A percentile compares a stretch with the other conserved stretches of the same genome.
Evolutionary conservation across 768 basidiomycete species (phyloP).

Genomic region (Phlebiopsis gigantea): DNA sequence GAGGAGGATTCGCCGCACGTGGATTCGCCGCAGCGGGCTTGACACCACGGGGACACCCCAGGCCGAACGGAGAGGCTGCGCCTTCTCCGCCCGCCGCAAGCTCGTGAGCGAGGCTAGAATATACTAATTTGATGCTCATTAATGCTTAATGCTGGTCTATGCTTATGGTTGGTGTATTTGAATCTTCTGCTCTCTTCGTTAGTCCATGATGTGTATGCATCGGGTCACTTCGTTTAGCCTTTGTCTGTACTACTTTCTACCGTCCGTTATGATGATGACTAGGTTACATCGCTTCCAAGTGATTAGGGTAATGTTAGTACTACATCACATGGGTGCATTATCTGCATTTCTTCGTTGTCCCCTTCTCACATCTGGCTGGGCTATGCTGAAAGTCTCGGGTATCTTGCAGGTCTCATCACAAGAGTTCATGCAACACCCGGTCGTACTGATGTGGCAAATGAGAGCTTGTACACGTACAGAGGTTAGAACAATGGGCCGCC

Average conservation of each 20-base stretch:
- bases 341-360: neutral
- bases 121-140: constrained; percentile 1
- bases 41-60: constrained; percentile 24
- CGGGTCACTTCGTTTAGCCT: neutral
- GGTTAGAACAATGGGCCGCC: constrained; percentile 5
- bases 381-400: neutral
- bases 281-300: constrained; percentile 7
- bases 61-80: constrained; percentile 25
- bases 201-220: neutral
- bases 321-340: constrained; percentile 2
- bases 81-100: constrained; percentile 9
- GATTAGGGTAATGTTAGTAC: constrained; percentile 9
- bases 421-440: constrained; percentile 61
- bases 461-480: constrained; percentile 34
- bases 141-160: constrained; percentile 1
- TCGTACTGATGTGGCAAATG: constrained; percentile 76
- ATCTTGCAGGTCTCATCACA: constrained; percentile 9
- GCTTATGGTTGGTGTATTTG: neutral
- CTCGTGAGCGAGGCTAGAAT: constrained; percentile 1
- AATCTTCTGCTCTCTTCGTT: neutral
- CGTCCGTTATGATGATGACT: neutral
- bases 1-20: constrained; percentile 53
- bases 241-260: neutral
- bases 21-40: constrained; percentile 70
- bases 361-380: neutral